A percentile compares a stretch with the other conserved stretches of the same genome.
These are phyloP conservation scores for Starmera stellimalicola DNA, from an alignment of 1,139 yeast species.

Conservation along the genomic window DNA sequence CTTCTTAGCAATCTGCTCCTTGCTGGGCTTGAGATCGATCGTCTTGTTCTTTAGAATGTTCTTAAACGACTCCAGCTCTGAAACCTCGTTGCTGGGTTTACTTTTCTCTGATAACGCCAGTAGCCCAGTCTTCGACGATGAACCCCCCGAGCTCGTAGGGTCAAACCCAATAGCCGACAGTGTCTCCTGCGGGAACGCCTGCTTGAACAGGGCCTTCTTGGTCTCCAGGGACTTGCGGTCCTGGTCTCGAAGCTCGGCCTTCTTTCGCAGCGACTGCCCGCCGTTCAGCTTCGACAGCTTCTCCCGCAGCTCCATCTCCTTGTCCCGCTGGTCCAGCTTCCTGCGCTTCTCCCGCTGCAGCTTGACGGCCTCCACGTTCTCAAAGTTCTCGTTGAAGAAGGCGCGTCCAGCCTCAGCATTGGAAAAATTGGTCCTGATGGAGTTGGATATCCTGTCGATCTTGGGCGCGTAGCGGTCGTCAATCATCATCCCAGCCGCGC, in stretches of 20 bases:
- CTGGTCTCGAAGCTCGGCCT: conserved; percentile 3
- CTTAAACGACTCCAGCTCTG: conserved; percentile 21
- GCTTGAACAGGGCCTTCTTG: conserved; percentile 20
- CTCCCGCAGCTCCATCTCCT: conserved; percentile 27
- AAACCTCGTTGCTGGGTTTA: conserved; percentile 15
- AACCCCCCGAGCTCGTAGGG: conserved; percentile 27
- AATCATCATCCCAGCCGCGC: conserved; percentile 19
- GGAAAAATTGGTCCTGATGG: conserved; percentile 25
- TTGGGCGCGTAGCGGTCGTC: conserved; percentile 22
- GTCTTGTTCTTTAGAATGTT: conserved; percentile 22
- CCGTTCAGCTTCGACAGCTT: conserved; percentile 21
- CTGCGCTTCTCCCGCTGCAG: conserved; percentile 27
- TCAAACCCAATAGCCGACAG: conserved; percentile 41
- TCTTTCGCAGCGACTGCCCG: conserved; percentile 6
- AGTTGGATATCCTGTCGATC: conserved; percentile 15
- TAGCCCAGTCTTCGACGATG: conserved; percentile 12
- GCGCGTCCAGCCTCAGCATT: conserved; percentile 33
- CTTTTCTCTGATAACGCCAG: conserved; percentile 7
- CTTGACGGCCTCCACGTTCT: conserved; percentile 36
- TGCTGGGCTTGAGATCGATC: conserved; percentile 22
- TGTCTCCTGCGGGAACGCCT: conserved; percentile 30
- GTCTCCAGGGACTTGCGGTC: conserved; percentile 16
- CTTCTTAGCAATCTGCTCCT: conserved; percentile 19
- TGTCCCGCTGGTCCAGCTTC: conserved; percentile 26
- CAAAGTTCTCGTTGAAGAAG: conserved; percentile 37